Conservation (phyloP, 2,329 filamentous ascomycete genomes). For the Pseudogymnoascus sp. region DNA sequence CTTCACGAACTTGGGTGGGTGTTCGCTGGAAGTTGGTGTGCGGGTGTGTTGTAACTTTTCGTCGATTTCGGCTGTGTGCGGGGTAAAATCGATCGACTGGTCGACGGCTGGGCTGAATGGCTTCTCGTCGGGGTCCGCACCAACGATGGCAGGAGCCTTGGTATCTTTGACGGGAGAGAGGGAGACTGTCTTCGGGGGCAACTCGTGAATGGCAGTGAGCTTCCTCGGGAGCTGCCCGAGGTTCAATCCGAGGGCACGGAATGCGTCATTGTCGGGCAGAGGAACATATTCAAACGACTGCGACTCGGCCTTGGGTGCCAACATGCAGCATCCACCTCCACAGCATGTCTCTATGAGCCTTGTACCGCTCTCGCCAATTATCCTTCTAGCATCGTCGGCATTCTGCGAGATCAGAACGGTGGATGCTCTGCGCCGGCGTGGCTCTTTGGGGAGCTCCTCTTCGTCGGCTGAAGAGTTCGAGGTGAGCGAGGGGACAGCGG, state of each 20-base stretch:
- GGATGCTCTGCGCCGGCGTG: conserved; percentile 54
- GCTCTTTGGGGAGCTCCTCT: conserved; percentile 33
- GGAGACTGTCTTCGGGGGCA: conserved; percentile 69
- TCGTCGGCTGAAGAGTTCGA: conserved; percentile 47
- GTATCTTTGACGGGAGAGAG: conserved; percentile 49
- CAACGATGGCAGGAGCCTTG: conserved; percentile 34
- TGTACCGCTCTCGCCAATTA: conserved; percentile 55
- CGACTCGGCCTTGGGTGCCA: conserved; percentile 35
- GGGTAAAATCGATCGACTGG: conserved; percentile 26
- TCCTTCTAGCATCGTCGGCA: conserved; percentile 52
- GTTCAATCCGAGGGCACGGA: conserved; percentile 66
- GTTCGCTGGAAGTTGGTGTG: conserved; percentile 40
- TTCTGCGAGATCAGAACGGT: conserved; percentile 59
- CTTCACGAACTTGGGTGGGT: conserved; percentile 84
- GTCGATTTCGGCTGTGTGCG: conserved; percentile 35
- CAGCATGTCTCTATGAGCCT: conserved; percentile 55
- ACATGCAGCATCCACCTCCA: conserved; percentile 56
- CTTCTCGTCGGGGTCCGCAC: conserved; percentile 28
- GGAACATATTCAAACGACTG: conserved; percentile 45
- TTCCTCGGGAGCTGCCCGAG: conserved; percentile 65
- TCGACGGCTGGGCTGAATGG: conserved; percentile 31
- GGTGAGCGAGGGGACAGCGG: conserved; percentile 51
- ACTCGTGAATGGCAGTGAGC: conserved; percentile 60
- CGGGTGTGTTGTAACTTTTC: background rate
- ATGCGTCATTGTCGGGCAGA: conserved; percentile 76